A percentile compares a stretch with the other conserved stretches of the same genome.
Conservation (phyloP, 2,329 filamentous ascomycete genomes). For the Fusarium albosuccineum region DNA sequence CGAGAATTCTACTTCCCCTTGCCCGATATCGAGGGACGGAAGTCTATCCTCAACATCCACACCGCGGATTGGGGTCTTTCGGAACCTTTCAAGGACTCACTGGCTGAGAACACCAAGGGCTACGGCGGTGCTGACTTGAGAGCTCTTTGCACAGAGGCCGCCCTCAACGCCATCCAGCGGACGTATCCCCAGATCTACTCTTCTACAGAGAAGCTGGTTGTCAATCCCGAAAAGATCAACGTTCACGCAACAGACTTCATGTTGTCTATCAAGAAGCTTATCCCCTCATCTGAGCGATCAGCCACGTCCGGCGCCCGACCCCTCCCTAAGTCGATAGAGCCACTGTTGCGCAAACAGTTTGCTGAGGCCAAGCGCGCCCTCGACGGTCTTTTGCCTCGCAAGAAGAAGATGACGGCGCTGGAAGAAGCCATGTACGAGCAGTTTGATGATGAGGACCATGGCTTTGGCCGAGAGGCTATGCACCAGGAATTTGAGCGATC, state of each 20-base stretch:
- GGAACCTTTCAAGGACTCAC: constrained; percentile 81
- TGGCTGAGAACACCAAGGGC: constrained; percentile 92
- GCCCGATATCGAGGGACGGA: constrained; percentile 82
- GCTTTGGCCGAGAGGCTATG: constrained; percentile 85
- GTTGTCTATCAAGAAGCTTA: constrained; percentile 95
- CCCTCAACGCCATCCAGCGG: constrained; percentile 93
- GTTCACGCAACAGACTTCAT: constrained; percentile 96
- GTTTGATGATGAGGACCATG: constrained; percentile 83
- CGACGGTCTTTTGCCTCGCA: constrained; percentile 83
- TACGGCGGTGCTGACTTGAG: constrained; percentile 96
- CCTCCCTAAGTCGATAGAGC: constrained; percentile 83
- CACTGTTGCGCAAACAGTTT: constrained; percentile 81
- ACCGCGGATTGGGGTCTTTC: constrained; percentile 93
- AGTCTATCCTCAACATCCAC: constrained; percentile 93
- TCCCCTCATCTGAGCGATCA: constrained; percentile 93
- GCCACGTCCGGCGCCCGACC: constrained; percentile 86
- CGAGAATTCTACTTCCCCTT: constrained; percentile 98
- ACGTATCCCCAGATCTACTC: constrained; percentile 97
- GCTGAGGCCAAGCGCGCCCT: constrained; percentile 75
- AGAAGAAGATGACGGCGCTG: constrained; percentile 88
- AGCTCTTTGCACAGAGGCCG: constrained; percentile 94
- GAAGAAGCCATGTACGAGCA: constrained; percentile 95
- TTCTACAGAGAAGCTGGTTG: constrained; percentile 88
- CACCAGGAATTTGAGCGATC: constrained; percentile 86
- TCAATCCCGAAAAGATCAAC: constrained; percentile 85